Evolutionary conservation across 2,329 filamentous ascomycete genomes (phyloP).

Genomic region (Fusarium nisikadoi): DNA sequence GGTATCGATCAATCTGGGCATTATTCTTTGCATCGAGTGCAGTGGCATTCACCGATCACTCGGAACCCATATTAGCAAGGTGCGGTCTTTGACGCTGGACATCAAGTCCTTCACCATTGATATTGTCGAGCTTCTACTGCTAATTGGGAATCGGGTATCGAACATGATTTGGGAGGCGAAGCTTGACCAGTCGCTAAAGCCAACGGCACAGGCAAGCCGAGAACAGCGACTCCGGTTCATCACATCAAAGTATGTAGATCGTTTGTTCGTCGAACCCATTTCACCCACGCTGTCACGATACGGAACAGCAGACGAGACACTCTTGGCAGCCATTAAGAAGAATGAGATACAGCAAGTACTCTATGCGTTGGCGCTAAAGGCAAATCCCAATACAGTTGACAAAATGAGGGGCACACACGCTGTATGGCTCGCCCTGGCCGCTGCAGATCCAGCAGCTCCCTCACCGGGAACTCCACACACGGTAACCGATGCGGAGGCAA

Average conservation of each 20-base stretch:
- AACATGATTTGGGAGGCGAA: conserved; percentile 97
- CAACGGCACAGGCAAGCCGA: conserved; percentile 78
- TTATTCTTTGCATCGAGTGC: conserved; percentile 97
- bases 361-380: conserved; percentile 86
- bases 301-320: conserved; percentile 82
- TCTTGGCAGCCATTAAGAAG: conserved; percentile 92
- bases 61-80: conserved; percentile 97
- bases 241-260: conserved; percentile 91
- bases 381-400: conserved; percentile 88
- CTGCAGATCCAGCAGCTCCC: conserved; percentile 88
- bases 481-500: conserved; percentile 58
- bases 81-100: conserved; percentile 93
- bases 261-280: conserved; percentile 81
- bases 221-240: conserved; percentile 96
- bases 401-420: conserved; percentile 88
- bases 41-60: conserved; percentile 96
- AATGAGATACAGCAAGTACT: conserved; percentile 95
- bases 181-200: conserved; percentile 79
- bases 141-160: conserved; percentile 92
- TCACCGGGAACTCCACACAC: conserved; percentile 59
- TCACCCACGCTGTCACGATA: conserved; percentile 81
- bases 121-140: conserved; percentile 91
- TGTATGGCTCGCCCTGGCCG: conserved; percentile 89
- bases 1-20: conserved; percentile 98
- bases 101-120: conserved; percentile 97